These are phyloP conservation scores for Histomonas meleagridis DNA, from an alignment of 208 protist species.

Conservation along the genomic window DNA sequence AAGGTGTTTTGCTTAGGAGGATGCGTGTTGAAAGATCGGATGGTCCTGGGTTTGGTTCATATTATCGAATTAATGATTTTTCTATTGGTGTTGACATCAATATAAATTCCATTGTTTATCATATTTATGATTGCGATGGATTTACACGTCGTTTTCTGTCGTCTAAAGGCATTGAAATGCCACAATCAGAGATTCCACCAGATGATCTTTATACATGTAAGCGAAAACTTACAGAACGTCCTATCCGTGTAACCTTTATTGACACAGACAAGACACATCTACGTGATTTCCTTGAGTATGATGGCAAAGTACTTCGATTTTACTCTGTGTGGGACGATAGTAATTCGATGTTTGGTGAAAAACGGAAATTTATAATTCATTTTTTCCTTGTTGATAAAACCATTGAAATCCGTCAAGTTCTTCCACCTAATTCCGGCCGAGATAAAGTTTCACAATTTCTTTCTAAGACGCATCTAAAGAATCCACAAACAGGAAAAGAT, in stretches of 20 bases:
- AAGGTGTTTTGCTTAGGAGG: slow-evolving; percentile 67
- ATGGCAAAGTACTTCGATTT: slow-evolving; percentile 74
- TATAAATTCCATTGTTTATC: background rate
- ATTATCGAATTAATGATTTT: background rate
- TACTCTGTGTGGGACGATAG: slow-evolving; percentile 74
- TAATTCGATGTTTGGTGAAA: slow-evolving; percentile 64
- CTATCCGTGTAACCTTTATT: background rate
- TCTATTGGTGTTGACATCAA: background rate
- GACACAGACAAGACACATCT: background rate
- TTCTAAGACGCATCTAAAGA: slow-evolving; percentile 67
- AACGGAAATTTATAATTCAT: slow-evolving; percentile 70
- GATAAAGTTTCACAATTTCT: slow-evolving; percentile 76
- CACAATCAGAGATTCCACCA: background rate
- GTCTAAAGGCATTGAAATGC: background rate
- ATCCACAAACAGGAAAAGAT: slow-evolving; percentile 14
- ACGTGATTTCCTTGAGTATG: slow-evolving; percentile 64
- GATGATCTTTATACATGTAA: background rate
- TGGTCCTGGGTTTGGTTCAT: background rate
- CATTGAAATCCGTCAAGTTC: slow-evolving; percentile 70
- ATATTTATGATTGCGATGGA: slow-evolving; percentile 5
- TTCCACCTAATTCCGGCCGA: slow-evolving; percentile 69
- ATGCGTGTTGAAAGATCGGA: background rate
- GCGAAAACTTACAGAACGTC: slow-evolving; percentile 18
- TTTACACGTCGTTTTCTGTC: background rate
- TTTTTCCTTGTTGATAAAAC: slow-evolving; percentile 83